A percentile compares a stretch with the other conserved stretches of the same genome.
Conservation (phyloP, 768 basidiomycete genomes). For the Russula abietina region DNA sequence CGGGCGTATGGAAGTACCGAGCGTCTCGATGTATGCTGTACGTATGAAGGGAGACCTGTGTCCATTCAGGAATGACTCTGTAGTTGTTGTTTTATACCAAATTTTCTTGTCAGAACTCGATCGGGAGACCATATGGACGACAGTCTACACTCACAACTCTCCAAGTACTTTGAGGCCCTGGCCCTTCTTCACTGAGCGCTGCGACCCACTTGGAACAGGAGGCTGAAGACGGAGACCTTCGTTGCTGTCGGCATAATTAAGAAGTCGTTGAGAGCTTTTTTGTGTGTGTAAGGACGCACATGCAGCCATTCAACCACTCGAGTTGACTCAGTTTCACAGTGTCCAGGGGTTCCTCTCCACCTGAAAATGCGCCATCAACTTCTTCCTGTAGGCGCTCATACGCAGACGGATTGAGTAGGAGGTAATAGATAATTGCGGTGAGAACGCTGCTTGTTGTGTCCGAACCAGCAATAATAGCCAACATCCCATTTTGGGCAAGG, state of each 20-base stretch:
- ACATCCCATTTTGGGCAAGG: constrained; percentile 33
- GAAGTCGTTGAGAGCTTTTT: background rate
- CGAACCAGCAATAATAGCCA: constrained; percentile 40
- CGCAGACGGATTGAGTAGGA: constrained; percentile 32
- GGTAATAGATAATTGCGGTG: constrained; percentile 33
- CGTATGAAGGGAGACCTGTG: constrained; percentile 16
- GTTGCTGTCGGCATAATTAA: too few species aligned
- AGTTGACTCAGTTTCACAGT: constrained; percentile 6
- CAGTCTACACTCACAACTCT: background rate
- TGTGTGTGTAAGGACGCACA: constrained; percentile 2
- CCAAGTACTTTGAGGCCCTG: constrained; percentile 30
- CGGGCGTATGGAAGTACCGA: constrained; percentile 13
- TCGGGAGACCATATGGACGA: background rate
- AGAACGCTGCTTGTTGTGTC: constrained; percentile 40
- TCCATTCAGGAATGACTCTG: constrained; percentile 18
- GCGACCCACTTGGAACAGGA: constrained; percentile 43
- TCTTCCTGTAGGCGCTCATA: constrained; percentile 18
- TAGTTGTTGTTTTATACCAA: too few species aligned
- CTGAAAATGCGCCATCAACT: constrained; percentile 10
- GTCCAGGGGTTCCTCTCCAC: constrained; percentile 20
- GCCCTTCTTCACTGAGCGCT: constrained; percentile 36
- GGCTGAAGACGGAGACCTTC: constrained; percentile 27
- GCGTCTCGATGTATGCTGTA: constrained; percentile 22
- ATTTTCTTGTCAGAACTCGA: background rate
- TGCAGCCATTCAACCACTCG: constrained; percentile 22